Percentiles rank a stretch among this genome's conserved stretches.
These are phyloP conservation scores for Croton setiger DNA, from an alignment of 441 rosid species.

Conservation along the genomic window DNA sequence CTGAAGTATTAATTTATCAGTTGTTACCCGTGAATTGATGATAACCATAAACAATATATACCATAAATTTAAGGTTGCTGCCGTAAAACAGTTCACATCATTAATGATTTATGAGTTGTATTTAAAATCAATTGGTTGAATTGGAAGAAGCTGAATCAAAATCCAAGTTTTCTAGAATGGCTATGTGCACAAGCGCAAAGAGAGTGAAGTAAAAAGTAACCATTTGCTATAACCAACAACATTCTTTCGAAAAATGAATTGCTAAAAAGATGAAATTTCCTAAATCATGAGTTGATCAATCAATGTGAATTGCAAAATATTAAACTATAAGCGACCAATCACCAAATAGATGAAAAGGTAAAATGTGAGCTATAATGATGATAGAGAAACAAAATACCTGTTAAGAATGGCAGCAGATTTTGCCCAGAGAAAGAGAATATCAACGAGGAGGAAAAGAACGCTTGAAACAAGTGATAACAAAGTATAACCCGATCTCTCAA, in stretches of 20 bases:
- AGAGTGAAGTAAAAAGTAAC: background rate
- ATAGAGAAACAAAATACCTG: slow-evolving; percentile 37
- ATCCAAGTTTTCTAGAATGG: too few species aligned
- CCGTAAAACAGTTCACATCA: too few species aligned
- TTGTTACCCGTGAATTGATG: too few species aligned
- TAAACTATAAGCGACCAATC: background rate
- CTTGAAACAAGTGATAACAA: slow-evolving; percentile 74
- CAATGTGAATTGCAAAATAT: background rate
- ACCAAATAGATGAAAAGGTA: background rate
- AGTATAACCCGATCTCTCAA: slow-evolving; percentile 86
- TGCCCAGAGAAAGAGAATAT: slow-evolving; percentile 88
- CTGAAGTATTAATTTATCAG: background rate
- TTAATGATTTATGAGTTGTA: too few species aligned
- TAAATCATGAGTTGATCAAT: background rate
- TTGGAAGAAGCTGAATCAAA: too few species aligned
- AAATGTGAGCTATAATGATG: background rate
- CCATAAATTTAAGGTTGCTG: too few species aligned
- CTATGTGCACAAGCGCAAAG: background rate
- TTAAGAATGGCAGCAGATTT: slow-evolving; percentile 92
- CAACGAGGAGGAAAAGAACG: slow-evolving; percentile 77
- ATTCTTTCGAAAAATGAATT: background rate
- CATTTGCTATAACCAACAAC: background rate
- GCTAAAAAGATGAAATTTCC: background rate
- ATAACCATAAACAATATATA: background rate
- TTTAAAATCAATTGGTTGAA: too few species aligned